Percentiles rank a stretch among this genome's conserved stretches.
Evolutionary conservation across 1,284 basidiomycete species (phyloP).

Genomic region (Malassezia dermatis): DNA sequence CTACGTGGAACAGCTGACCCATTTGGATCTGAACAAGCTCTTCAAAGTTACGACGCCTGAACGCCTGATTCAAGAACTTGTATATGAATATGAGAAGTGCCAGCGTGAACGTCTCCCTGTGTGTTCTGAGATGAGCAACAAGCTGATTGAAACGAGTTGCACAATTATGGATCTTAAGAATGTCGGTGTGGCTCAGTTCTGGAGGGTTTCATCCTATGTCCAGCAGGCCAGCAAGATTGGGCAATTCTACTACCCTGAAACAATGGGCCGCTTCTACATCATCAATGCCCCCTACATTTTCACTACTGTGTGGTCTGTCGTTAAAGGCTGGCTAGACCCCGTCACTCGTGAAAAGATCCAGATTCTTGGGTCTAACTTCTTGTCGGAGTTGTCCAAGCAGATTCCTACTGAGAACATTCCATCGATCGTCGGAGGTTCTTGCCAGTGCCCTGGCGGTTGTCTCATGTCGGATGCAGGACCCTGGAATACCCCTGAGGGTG

Average conservation of each 20-base stretch:
- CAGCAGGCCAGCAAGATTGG: constrained; percentile 67
- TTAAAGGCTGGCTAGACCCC: constrained; percentile 90
- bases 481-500: constrained; percentile 59
- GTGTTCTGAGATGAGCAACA: constrained; percentile 62
- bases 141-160: constrained; percentile 93
- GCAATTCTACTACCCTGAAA: constrained; percentile 67
- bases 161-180: constrained; percentile 86
- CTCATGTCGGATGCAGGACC: constrained; percentile 81
- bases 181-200: constrained; percentile 74
- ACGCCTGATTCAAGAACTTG: constrained; percentile 77
- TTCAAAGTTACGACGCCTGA: constrained; percentile 65
- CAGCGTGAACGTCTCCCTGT: constrained; percentile 61
- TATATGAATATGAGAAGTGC: constrained; percentile 89
- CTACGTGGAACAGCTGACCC: constrained; percentile 86
- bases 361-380: constrained; percentile 36
- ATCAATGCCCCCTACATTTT: constrained; percentile 74
- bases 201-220: constrained; percentile 79
- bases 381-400: constrained; percentile 35
- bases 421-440: constrained; percentile 70
- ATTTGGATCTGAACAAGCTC: constrained; percentile 69
- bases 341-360: constrained; percentile 72
- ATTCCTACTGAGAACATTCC: constrained; percentile 77
- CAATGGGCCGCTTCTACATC: constrained; percentile 93
- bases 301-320: constrained; percentile 72
- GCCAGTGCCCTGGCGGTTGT: constrained; percentile 70